Percentiles rank a stretch among this genome's conserved stretches.
Evolutionary conservation across 2,329 filamentous ascomycete species (phyloP).

Genomic region (Lachnellula willkommii): DNA sequence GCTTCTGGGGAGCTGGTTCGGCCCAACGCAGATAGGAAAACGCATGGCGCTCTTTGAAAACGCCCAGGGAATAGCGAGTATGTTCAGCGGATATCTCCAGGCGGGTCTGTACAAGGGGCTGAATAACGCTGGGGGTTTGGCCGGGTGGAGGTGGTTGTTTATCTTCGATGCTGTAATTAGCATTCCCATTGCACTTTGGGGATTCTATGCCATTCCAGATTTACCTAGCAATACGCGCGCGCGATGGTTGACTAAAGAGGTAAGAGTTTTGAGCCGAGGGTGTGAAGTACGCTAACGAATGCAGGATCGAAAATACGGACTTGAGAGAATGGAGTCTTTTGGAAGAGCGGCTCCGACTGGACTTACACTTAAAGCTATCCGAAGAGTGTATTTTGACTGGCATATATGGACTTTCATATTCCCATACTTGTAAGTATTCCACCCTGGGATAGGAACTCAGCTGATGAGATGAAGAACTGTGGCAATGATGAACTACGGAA

Average conservation of each 20-base stretch:
- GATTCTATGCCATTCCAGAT: conserved; percentile 20
- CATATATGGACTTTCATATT: conserved; percentile 24
- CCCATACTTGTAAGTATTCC: conserved; percentile 23
- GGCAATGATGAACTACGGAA: not conserved
- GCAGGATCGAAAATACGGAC: conserved; percentile 41
- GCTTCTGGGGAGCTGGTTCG: conserved; percentile 4
- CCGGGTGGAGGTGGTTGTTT: conserved; percentile 25
- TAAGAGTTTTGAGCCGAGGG: too few species aligned
- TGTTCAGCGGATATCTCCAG: conserved; percentile 29
- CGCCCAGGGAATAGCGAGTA: not conserved
- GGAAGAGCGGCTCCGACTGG: not conserved
- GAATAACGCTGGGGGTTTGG: conserved; percentile 15
- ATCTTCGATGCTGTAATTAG: conserved; percentile 33
- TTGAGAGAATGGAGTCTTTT: conserved; percentile 3
- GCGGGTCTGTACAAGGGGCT: conserved; percentile 20
- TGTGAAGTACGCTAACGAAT: too few species aligned
- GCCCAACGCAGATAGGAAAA: conserved; percentile 2
- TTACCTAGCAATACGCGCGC: conserved; percentile 10
- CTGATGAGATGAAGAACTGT: not conserved
- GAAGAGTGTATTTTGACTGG: conserved; percentile 28
- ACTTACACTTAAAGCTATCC: not conserved
- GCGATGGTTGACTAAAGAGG: not conserved
- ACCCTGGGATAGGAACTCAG: not conserved
- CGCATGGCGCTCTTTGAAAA: conserved; percentile 1
- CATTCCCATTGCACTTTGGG: conserved; percentile 22